Evolutionary conservation across 768 basidiomycete species (phyloP), one percentile per base, ranked within the genome.

Genomic region (Termitomyces sp.): DNA sequence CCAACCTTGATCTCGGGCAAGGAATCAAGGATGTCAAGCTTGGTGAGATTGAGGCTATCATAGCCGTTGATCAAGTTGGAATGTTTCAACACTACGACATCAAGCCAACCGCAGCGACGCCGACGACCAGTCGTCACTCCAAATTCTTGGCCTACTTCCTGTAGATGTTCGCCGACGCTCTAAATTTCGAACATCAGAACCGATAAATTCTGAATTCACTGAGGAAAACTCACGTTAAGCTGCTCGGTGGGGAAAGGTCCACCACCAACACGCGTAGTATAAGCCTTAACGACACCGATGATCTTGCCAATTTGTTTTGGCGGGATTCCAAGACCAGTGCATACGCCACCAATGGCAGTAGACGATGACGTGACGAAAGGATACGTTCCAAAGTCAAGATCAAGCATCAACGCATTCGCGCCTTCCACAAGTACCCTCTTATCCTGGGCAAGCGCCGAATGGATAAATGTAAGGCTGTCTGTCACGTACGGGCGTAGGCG

Each of bases 161-260:
- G 97, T 18, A 99, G 75, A 65, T 94, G 93, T 20, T 81, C 80
- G 12, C 97, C 97, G 42, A 88, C 71, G 30, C 87, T 84, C 93
- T 95, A 66, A 45, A 51, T 48, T 45, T 20, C 34, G 34, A 20
- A 39, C n/a, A 47, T 46, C 22, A 47, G 36, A 11, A 41, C n/a
- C 42, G 4, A 24, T 27, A 16, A 44, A 27, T 18, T 20, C 15
- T 13, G 13, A 16, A 18, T 42, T 12, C 3, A 52, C 18, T 31
- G 54, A 22, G 59, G 24, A 47, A 18, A 9, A 76, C 86, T 58
- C 52, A 93, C 90, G 72, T 95, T 89, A 57, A 97, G 81, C 70
- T 94, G 92, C 72, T 99, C 97, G 0, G 92, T 93, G 8, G 97
- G 95, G 81, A 99, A 98, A 4, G 97, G 97, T 0, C 97, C 97